phyloP scores from a whole-genome alignment of 2,329 filamentous ascomycete species.

The Lasiodiplodia sp. region DNA sequence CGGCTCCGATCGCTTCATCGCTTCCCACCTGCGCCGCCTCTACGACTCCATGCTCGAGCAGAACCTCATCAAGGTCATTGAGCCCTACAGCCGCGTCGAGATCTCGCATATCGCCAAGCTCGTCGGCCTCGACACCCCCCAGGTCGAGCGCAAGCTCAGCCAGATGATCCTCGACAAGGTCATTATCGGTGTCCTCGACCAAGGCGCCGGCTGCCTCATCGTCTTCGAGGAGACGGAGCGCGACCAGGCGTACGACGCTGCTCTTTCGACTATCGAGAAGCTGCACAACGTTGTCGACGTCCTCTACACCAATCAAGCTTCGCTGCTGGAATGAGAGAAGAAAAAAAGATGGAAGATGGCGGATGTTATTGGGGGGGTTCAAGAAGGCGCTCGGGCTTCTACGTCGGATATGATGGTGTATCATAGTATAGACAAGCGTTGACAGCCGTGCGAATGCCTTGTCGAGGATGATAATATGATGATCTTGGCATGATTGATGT shows the following conservation, averaged over 20 bases:
- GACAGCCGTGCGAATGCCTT: constrained; percentile 15
- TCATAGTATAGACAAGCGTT: constrained; percentile 28
- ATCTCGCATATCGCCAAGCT: constrained; percentile 97
- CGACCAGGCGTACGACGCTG: constrained; percentile 93
- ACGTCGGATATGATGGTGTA: constrained; percentile 13
- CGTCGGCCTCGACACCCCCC: constrained; percentile 93
- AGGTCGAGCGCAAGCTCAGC: constrained; percentile 96
- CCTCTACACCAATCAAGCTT: constrained; percentile 96
- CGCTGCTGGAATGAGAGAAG: constrained; percentile 79
- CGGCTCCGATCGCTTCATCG: constrained; percentile 93
- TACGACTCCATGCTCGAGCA: constrained; percentile 99
- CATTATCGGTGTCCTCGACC: constrained; percentile 95
- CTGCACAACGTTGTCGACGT: constrained; percentile 96
- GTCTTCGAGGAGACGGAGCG: constrained; percentile 95
- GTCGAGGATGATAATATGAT: constrained; percentile 27
- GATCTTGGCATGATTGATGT: constrained; percentile 22
- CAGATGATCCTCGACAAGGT: constrained; percentile 99
- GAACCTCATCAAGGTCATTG: constrained; percentile 99
- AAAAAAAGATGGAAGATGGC: constrained; percentile 9
- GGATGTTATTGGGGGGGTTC: neutral
- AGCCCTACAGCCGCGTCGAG: constrained; percentile 96
- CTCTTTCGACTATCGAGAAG: constrained; percentile 94
- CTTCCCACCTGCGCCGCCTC: constrained; percentile 91
- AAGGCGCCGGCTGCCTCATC: constrained; percentile 96
- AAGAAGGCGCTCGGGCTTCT: constrained; percentile 15